Conservation (phyloP, 164 flowering plant genomes). For the Magnolia changhungtana region DNA sequence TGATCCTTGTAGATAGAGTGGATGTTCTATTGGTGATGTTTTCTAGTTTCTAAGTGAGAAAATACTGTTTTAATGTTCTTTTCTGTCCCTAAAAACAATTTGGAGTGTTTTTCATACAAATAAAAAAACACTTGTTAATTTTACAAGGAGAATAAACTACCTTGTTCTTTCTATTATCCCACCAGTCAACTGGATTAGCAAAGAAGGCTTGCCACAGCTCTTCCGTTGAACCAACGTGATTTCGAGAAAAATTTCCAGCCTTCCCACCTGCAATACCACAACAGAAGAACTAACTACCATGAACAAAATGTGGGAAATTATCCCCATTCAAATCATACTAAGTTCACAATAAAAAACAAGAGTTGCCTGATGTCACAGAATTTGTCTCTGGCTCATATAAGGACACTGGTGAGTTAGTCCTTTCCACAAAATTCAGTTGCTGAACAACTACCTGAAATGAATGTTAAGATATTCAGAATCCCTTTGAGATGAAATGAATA, state of each 20-base stretch:
- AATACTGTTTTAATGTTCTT: neutral
- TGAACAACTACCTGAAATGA: constrained; percentile 70
- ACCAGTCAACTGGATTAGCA: constrained; percentile 93
- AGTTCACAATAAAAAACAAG: neutral
- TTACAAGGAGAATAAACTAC: constrained; percentile 27
- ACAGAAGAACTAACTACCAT: neutral
- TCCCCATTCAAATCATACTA: neutral
- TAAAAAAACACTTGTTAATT: too few species aligned
- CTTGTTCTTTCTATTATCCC: constrained; percentile 91
- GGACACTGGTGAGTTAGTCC: constrained; percentile 30
- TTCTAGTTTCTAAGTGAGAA: neutral
- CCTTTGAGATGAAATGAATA: neutral
- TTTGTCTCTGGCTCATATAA: constrained; percentile 40
- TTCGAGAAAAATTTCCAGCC: constrained; percentile 25
- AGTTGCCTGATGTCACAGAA: constrained; percentile 36
- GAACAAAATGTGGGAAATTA: neutral
- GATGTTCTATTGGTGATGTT: neutral
- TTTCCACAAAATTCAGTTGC: constrained; percentile 75
- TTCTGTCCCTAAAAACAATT: neutral
- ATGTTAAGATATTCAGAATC: constrained; percentile 11
- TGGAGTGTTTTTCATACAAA: neutral
- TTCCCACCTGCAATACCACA: constrained; percentile 40
- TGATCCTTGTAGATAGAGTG: neutral
- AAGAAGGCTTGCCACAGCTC: constrained; percentile 94
- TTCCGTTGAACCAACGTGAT: constrained; percentile 37